Evolutionary conservation across 305 asterid species (phyloP).

Genomic region (Withania somnifera): DNA sequence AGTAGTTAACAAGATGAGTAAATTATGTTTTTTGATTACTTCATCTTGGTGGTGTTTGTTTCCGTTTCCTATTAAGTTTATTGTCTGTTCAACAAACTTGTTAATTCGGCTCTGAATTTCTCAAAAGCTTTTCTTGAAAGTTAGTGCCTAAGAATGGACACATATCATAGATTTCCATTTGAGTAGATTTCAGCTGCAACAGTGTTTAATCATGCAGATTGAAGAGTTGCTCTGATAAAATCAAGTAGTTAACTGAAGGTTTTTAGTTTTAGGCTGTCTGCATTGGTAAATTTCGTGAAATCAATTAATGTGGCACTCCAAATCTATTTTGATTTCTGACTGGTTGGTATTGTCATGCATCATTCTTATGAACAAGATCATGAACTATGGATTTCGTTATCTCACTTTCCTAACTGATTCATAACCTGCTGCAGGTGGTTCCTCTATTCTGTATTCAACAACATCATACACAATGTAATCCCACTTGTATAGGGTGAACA

Average conservation of each 20-base stretch:
- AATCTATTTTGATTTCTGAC: background rate
- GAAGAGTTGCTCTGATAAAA: background rate
- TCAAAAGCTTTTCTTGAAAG: background rate
- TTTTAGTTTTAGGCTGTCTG: background rate
- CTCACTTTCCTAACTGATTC: background rate
- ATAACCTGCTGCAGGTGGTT: slow-evolving; percentile 1
- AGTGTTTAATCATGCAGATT: background rate
- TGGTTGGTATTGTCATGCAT: background rate
- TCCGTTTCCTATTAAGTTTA: background rate
- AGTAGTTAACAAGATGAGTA: background rate
- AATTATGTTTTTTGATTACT: background rate
- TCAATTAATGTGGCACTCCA: background rate
- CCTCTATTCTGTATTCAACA: background rate
- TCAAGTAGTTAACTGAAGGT: background rate
- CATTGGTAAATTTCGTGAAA: background rate
- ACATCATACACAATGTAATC: background rate
- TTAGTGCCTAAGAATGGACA: background rate
- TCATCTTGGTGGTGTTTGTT: background rate
- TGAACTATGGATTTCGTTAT: background rate
- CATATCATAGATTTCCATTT: background rate
- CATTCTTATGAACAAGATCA: background rate
- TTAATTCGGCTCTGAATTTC: background rate
- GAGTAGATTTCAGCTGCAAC: background rate
- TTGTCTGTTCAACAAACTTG: background rate
- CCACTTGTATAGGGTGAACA: background rate